Evolutionary conservation across 495 filamentous ascomycete genomes (phyloP), one percentile per base, ranked within the genome.

Genomic region (Hyphodiscus hymeniophilus): DNA sequence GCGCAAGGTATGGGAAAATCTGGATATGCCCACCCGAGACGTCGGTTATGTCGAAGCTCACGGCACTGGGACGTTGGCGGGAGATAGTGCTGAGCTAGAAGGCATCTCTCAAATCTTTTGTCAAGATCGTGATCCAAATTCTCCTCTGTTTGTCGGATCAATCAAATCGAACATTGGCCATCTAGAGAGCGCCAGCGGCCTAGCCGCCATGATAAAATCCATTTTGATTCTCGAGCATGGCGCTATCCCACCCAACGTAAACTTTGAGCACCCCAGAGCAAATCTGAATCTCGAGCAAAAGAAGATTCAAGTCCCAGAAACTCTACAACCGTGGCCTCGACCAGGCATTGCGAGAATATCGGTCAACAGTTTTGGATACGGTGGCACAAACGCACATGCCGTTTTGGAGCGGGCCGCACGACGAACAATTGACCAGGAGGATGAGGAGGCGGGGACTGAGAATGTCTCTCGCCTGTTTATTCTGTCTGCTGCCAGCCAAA

Each of bases 201-300:
- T 84, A 31, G 82, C 83, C 0, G 70, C 68, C 0, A 12, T 83
- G 0, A 58, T 85, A 4, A 84, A 82, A 59, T 67, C 72, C 0
- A 62, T 71, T 1, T 52, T 77, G 11, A 63, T 75, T 3, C 56
- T 87, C 24, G 64, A 76, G 47, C 55, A 81, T 43, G 57, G 52
- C 3, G 36, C 55, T 0, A 68, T 85, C 7, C 76, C 80, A 0
- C 76, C 80, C 0, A 87, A 79, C 41, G 43, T 81, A 0, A 68
- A 71, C 10, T 65, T 83, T 18, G 50, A 73, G 0, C 57, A 63
- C 0, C 62, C 81, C 2, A 84, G 74, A 26, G 70, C 76, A 1
- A 34, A 36, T 7, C 59, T 81, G 0, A 45, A 57, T 31, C 64
- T 69, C 0, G 75, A 64, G 35, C 72, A 65, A 41, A 20, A 35